Conservation (phyloP, 768 basidiomycete species). For the Coprinopsis cinerea region DNA sequence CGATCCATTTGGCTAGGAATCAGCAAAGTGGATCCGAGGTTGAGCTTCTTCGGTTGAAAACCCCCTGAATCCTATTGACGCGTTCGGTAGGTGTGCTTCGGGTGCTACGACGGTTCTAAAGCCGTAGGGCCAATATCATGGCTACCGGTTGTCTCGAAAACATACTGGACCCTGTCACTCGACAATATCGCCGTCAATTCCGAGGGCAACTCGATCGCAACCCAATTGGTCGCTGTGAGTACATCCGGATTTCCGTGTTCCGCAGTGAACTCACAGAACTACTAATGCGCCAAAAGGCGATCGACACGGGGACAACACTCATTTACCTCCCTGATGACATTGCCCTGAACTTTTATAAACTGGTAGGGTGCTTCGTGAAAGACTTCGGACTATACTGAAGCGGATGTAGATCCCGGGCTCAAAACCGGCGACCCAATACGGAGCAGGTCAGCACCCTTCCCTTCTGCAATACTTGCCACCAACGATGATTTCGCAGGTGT, state of each 20-base stretch:
- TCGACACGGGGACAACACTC: conserved; percentile 65
- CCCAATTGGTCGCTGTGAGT: conserved; percentile 33
- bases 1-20: conserved; percentile 44
- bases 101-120: conserved; percentile 30
- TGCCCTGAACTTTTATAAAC: conserved; percentile 40
- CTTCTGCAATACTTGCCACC: no score
- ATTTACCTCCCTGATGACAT: conserved; percentile 48
- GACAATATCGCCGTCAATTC: conserved; percentile 33
- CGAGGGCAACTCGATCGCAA: conserved; percentile 13
- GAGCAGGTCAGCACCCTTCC: conserved; percentile 25
- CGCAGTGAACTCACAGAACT: no score
- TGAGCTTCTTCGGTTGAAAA: background rate
- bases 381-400: background rate
- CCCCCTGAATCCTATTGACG: background rate
- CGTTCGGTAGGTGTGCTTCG: conserved; percentile 26
- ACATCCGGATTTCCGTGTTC: conserved; percentile 7
- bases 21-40: conserved; percentile 43
- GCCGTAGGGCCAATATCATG: conserved; percentile 22
- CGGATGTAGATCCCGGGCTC: conserved; percentile 44
- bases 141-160: conserved; percentile 36
- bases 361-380: conserved; percentile 24
- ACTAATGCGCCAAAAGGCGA: no score
- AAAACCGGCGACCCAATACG: conserved; percentile 34
- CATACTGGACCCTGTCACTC: conserved; percentile 57
- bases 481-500: conserved; percentile 29